These are phyloP conservation scores for Knoxdaviesia capensis DNA, from an alignment of 2,329 filamentous ascomycete species.

Conservation along the genomic window DNA sequence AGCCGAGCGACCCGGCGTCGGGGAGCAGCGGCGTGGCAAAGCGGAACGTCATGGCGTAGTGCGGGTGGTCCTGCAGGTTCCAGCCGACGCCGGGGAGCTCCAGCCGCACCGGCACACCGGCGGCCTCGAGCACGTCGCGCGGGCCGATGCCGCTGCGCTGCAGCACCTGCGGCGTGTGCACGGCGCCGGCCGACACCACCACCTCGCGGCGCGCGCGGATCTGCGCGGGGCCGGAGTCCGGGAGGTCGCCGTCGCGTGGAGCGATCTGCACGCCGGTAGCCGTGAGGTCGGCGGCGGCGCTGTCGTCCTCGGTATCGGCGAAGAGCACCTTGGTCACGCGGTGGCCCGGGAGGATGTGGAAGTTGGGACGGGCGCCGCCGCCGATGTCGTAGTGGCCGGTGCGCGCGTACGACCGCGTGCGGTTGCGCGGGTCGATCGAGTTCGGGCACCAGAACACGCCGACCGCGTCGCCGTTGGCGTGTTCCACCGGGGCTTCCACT, in stretches of 20 bases:
- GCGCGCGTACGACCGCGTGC: conserved; percentile 11
- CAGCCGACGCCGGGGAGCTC: conserved; percentile 41
- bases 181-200: conserved; percentile 19
- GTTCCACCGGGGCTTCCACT: conserved; percentile 9
- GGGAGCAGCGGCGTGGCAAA: too few species aligned
- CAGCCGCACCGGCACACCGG: conserved; percentile 27
- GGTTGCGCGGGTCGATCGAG: conserved; percentile 10
- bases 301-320: neutral
- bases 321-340: conserved; percentile 4
- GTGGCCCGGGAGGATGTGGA: conserved; percentile 5
- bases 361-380: conserved; percentile 3
- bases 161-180: conserved; percentile 21
- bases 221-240: neutral
- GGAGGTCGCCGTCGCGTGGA: conserved; percentile 4
- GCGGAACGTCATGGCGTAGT: conserved; percentile 8
- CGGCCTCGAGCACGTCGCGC: conserved; percentile 12
- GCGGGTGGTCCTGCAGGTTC: conserved; percentile 31
- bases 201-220: conserved; percentile 15
- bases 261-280: conserved; percentile 2
- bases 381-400: conserved; percentile 11
- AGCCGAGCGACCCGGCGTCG: neutral
- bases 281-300: neutral
- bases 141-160: conserved; percentile 21
- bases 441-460: conserved; percentile 14
- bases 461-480: conserved; percentile 7